Conservation (phyloP, 2,329 filamentous ascomycete species). For the Colletotrichum tropicale region DNA sequence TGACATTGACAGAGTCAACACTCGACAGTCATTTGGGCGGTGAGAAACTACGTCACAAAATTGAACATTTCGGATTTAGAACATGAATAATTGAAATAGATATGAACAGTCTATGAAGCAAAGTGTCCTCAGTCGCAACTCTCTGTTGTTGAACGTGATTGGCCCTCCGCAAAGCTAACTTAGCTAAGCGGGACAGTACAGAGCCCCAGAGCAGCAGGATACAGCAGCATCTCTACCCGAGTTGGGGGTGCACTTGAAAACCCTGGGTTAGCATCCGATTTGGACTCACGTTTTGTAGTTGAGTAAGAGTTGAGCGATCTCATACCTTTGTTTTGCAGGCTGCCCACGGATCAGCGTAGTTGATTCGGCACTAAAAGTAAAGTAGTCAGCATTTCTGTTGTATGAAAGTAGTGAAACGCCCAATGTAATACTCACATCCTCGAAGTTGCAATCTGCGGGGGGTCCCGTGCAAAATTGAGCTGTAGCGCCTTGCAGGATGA, state of each 20-base stretch:
- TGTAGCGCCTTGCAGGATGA: neutral
- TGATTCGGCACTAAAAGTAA: neutral
- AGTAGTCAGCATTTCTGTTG: neutral
- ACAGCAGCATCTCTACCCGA: neutral
- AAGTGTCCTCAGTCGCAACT: neutral
- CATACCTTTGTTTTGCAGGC: neutral
- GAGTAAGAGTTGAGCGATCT: neutral
- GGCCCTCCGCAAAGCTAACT: neutral
- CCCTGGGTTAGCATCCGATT: neutral
- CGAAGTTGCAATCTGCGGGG: neutral
- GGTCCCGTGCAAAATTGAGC: neutral
- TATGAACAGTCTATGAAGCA: neutral
- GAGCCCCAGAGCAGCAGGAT: neutral
- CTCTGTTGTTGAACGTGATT: neutral
- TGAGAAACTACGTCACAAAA: neutral
- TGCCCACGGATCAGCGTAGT: neutral
- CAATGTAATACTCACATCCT: neutral
- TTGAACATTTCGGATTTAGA: neutral
- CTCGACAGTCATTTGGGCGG: neutral
- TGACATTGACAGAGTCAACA: neutral
- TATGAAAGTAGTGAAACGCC: neutral
- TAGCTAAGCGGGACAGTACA: neutral
- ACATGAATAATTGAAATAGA: neutral
- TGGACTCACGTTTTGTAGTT: neutral
- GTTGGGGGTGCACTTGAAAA: neutral